Conservation (phyloP, 176 grass and related monocot species). For the Canna indica region DNA sequence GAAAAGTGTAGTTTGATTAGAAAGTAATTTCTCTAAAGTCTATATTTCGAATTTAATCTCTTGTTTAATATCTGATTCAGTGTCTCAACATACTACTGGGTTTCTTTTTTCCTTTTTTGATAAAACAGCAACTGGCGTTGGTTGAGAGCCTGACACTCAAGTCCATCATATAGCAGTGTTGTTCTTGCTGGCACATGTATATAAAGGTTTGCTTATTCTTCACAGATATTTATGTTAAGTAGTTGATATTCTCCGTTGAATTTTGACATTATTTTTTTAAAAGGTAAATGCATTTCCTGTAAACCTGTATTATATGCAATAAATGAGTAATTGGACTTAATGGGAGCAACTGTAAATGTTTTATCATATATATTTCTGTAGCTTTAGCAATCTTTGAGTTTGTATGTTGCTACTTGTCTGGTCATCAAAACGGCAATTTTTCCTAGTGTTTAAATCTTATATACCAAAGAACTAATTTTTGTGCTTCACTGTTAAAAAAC, state of each 20-base stretch:
- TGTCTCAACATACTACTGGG: not conserved
- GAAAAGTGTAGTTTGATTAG: not conserved
- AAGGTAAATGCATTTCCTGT: not conserved
- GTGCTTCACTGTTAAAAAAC: too few relatives aligned
- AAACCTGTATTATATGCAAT: not conserved
- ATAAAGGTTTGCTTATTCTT: not conserved
- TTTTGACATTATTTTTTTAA: not conserved
- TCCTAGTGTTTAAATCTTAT: not conserved
- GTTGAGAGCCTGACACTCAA: not conserved
- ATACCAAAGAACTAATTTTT: too few relatives aligned
- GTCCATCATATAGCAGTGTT: not conserved
- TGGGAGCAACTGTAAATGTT: not conserved
- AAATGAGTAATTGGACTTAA: not conserved
- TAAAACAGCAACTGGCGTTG: not conserved
- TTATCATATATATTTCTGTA: not conserved
- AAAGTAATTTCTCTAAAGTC: too few relatives aligned
- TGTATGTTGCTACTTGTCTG: not conserved
- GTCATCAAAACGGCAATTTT: not conserved
- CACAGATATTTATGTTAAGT: not conserved
- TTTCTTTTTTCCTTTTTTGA: not conserved
- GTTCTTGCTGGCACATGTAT: too few relatives aligned
- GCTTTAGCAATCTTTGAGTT: not conserved
- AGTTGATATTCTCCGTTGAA: not conserved
- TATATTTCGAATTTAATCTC: not conserved
- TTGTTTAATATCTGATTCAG: not conserved